phyloP scores from a whole-genome alignment of 352 stramenopile genomes.

The Globisporangium alternatum region DNA sequence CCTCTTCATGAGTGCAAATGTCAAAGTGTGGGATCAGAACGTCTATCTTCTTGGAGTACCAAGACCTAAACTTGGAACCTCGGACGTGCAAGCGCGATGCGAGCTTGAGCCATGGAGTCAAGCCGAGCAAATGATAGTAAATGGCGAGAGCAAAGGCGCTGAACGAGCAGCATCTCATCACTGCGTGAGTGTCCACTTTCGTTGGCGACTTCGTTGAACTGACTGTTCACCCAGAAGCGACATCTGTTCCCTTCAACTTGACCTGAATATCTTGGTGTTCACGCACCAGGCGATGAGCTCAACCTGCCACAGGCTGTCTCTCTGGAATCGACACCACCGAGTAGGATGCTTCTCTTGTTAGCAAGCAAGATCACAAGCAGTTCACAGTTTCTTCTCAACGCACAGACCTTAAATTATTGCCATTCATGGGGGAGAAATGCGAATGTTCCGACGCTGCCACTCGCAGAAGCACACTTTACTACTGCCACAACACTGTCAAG shows the following conservation, averaged over 20 bases:
- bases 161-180: too few species aligned
- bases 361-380: neutral
- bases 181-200: neutral
- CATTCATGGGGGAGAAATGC: neutral
- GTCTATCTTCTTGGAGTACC: too few species aligned
- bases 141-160: too few species aligned
- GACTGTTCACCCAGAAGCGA: neutral
- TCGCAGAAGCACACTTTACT: neutral
- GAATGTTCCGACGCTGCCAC: neutral
- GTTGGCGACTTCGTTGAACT: neutral
- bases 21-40: too few species aligned
- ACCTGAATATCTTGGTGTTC: neutral
- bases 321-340: neutral
- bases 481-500: neutral
- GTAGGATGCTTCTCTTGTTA: too few species aligned
- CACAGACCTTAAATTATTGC: constrained; percentile 1
- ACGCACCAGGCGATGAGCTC: neutral
- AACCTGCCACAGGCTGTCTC: neutral
- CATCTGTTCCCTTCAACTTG: neutral
- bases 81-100: too few species aligned
- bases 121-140: too few species aligned
- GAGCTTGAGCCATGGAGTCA: too few species aligned
- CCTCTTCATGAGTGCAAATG: too few species aligned
- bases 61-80: too few species aligned
- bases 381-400: neutral